Evolutionary conservation across 2,329 filamentous ascomycete species (phyloP).

Genomic region (Verticillium zaregamsianum): DNA sequence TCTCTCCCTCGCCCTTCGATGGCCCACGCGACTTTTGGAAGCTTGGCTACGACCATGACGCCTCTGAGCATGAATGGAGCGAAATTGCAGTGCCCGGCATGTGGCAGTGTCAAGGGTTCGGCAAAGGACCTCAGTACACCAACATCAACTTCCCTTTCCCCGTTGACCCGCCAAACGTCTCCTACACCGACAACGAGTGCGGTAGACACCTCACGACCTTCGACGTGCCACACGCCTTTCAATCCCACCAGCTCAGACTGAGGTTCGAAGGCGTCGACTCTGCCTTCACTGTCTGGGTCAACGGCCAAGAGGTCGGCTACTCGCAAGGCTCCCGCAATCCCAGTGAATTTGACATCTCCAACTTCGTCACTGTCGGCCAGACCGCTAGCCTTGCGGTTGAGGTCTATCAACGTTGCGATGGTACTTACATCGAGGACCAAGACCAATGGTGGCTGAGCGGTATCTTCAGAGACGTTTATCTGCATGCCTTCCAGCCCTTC

Average conservation of each 20-base stretch:
- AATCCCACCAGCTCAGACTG: conserved; percentile 56
- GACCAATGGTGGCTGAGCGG: conserved; percentile 67
- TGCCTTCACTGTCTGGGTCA: conserved; percentile 68
- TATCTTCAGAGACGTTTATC: conserved; percentile 66
- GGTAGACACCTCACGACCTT: conserved; percentile 61
- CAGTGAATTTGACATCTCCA: conserved; percentile 67
- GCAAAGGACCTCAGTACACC: conserved; percentile 62
- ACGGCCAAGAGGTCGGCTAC: conserved; percentile 64
- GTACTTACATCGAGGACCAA: conserved; percentile 68
- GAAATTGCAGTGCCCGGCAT: conserved; percentile 60
- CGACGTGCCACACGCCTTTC: conserved; percentile 39
- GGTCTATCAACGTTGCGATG: conserved; percentile 70
- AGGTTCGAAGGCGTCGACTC: conserved; percentile 73
- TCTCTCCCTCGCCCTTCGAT: conserved; percentile 39
- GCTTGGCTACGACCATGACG: conserved; percentile 32
- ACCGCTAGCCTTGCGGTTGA: conserved; percentile 59
- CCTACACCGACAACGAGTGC: conserved; percentile 60
- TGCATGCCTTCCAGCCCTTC: conserved; percentile 56
- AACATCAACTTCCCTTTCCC: conserved; percentile 66
- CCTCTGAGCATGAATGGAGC: conserved; percentile 32
- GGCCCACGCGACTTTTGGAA: conserved; percentile 38
- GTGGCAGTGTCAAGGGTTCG: conserved; percentile 68
- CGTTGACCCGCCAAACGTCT: conserved; percentile 61
- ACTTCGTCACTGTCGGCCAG: conserved; percentile 35
- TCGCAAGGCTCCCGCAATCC: conserved; percentile 70